Percentiles rank a stretch among this genome's conserved stretches.
These are phyloP conservation scores for Neurospora sp. DNA, from an alignment of 495 filamentous ascomycete species.

Conservation along the genomic window DNA sequence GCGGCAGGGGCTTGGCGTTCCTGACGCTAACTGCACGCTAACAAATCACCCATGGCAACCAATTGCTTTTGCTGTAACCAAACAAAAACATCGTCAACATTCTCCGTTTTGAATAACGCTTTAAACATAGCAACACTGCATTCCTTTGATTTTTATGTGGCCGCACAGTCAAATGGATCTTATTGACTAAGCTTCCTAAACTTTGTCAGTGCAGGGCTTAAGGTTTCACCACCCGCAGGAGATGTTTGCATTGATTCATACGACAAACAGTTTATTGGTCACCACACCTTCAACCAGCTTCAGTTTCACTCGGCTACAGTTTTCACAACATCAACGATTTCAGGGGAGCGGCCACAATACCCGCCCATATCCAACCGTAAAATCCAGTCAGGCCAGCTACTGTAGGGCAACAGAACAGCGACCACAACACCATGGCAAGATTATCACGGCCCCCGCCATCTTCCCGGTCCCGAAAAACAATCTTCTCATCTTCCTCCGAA, in stretches of 20 bases:
- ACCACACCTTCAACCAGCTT: not conserved
- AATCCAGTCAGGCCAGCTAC: not conserved
- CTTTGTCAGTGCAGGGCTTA: too few relatives aligned
- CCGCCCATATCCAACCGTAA: not conserved
- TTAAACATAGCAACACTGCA: not conserved
- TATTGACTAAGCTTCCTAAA: too few relatives aligned
- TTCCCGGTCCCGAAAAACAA: not conserved
- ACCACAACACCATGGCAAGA: not conserved
- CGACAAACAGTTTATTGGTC: not conserved
- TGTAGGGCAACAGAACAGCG: not conserved
- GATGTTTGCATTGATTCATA: not conserved
- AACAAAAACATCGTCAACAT: not conserved
- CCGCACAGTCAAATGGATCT: too few relatives aligned
- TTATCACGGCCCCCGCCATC: not conserved
- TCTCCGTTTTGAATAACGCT: not conserved
- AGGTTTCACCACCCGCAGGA: too few relatives aligned
- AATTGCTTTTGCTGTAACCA: not conserved
- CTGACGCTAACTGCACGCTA: not conserved
- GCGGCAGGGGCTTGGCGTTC: not conserved
- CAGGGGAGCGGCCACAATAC: not conserved
- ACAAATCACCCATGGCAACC: not conserved
- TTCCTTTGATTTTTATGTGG: not conserved
- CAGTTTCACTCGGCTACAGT: not conserved
- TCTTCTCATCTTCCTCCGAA: not conserved
- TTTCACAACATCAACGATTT: not conserved